Evolutionary conservation across 768 basidiomycete genomes (phyloP), one percentile per base, ranked within the genome.

Genomic region (Fomitopsis pulvina): DNA sequence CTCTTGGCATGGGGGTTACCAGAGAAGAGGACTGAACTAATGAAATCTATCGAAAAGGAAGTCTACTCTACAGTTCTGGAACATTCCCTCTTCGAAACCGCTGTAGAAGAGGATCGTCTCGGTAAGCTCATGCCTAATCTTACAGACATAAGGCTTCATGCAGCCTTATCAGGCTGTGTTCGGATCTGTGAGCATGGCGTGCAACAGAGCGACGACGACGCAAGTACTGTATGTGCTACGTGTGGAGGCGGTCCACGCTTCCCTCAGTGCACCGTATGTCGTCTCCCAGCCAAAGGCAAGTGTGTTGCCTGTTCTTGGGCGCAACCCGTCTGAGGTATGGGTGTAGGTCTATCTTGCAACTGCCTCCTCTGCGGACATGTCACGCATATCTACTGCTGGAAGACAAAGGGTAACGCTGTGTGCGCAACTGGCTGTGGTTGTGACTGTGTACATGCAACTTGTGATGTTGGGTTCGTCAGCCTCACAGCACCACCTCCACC

Each of bases 201-300:
- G 22, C 54, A 55, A n/a, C 45, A 45, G 20, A 56, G 59, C 42
- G 53, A 60, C 32, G 47, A 48, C 3, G 53, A 51, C 21, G 11
- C n/a, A 3, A 46, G 45, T 50, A n/a, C 52, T 51, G 2, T 62
- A 11, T 85, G 83, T 55, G 62, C 62, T 1, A 60, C 60, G 24
- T 84, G 82, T 54, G 63, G 64, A 10, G 87, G 80, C 59, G 57
- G 65, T 22, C 60, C 65, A 25, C 81, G 77, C 52, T 73, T 72
- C 62, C 69, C 80, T 1, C 66, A 65, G 5, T 92, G 89, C 60
- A 78, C 85, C 0, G 75, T 91, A 16, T 91, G 89, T 62, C 75
- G 87, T 42, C 74, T 91, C 26, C 83, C 86, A 5, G 80, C 85
- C 50, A 85, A 80, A 74, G 86, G 89, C 80, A 54, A 9, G 72